Evolutionary conservation across 2,329 filamentous ascomycete genomes (phyloP).

Genomic region (Phyllosticta citrichinensis): DNA sequence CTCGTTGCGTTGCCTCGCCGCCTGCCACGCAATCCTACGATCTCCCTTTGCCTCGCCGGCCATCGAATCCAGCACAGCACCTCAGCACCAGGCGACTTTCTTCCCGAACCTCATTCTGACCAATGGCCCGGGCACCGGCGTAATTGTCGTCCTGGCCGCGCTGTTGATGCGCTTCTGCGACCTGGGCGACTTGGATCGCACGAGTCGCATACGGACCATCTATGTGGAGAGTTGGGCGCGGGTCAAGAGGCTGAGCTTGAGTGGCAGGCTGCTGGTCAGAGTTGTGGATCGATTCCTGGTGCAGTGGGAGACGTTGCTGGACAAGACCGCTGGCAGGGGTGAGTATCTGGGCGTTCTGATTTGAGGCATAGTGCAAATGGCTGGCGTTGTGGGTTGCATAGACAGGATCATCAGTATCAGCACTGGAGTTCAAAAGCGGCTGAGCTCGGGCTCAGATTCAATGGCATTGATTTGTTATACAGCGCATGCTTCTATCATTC

Average conservation of each 20-base stretch:
- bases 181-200: conserved; percentile 24
- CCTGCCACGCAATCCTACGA: conserved; percentile 17
- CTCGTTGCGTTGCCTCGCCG: conserved; percentile 51
- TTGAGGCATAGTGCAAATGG: neutral
- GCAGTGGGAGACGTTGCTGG: conserved; percentile 61
- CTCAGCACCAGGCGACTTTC: neutral
- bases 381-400: neutral
- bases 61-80: conserved; percentile 28
- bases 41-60: conserved; percentile 15
- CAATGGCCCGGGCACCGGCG: conserved; percentile 82
- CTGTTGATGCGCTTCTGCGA: conserved; percentile 46
- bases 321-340: conserved; percentile 26
- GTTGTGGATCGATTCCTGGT: conserved; percentile 73
- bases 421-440: neutral
- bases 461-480: neutral
- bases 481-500: neutral
- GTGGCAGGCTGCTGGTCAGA: conserved; percentile 62
- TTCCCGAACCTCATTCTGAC: conserved; percentile 66
- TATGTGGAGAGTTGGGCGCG: conserved; percentile 93
- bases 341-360: conserved; percentile 35
- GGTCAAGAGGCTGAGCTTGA: conserved; percentile 71
- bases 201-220: conserved; percentile 57
- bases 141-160: conserved; percentile 57
- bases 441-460: neutral
- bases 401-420: neutral